phyloP scores from a whole-genome alignment of 345 rosid species.

The Iberis pinnata region DNA sequence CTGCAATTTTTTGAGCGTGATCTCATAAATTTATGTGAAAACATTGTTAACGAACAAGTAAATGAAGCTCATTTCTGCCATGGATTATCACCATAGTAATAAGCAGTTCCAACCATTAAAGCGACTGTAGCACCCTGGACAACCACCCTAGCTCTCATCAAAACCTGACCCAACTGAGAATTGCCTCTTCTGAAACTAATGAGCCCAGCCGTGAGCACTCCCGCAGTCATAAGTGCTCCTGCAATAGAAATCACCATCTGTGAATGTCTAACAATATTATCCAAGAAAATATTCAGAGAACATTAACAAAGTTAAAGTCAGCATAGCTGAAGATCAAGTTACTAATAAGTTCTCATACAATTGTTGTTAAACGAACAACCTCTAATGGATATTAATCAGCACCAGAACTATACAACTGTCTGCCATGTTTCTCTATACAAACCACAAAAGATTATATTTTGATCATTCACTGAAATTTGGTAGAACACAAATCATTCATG shows the following conservation, averaged over 20 bases:
- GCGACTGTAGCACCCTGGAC: constrained; percentile 87
- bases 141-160: constrained; percentile 80
- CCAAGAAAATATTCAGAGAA: too few relatives aligned
- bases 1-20: neutral
- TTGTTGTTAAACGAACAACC: too few relatives aligned
- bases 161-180: constrained; percentile 59
- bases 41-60: neutral
- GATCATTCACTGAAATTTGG: too few relatives aligned
- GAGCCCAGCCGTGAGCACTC: constrained; percentile 95
- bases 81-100: constrained; percentile 78
- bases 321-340: too few relatives aligned
- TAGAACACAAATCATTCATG: too few relatives aligned
- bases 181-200: constrained; percentile 73
- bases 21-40: constrained; percentile 7
- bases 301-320: too few relatives aligned
- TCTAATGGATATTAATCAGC: too few relatives aligned
- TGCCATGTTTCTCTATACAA: too few relatives aligned
- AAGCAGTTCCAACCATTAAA: constrained; percentile 83
- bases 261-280: neutral
- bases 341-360: too few relatives aligned
- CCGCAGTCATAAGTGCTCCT: constrained; percentile 92
- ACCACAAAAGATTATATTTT: too few relatives aligned
- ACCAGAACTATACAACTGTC: too few relatives aligned
- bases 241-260: constrained; percentile 21
- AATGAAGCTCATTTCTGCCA: constrained; percentile 45